Percentiles rank a stretch among this genome's conserved stretches.
phyloP scores from a whole-genome alignment of 2,329 filamentous ascomycete species.

The Stenocarpella maydis region DNA sequence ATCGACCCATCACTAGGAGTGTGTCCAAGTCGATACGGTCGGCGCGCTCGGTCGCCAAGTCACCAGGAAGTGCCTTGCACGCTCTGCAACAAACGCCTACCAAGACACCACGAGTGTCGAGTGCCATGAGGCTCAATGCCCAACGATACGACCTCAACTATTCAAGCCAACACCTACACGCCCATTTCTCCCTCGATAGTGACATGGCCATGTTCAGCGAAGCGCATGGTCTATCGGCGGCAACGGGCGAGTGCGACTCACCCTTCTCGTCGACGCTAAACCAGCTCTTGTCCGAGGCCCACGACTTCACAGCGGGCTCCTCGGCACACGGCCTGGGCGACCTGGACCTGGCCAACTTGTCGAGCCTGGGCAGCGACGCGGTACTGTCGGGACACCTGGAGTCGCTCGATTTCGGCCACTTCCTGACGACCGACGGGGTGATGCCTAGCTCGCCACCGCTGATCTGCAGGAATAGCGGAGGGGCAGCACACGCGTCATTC shows the following conservation, averaged over 20 bases:
- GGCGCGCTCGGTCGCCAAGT: conserved; percentile 50
- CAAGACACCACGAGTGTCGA: conserved; percentile 49
- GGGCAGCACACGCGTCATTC: conserved; percentile 38
- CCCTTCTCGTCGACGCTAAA: conserved; percentile 71
- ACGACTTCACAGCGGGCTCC: conserved; percentile 52
- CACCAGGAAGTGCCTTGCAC: conserved; percentile 52
- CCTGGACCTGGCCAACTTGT: conserved; percentile 53
- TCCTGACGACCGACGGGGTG: conserved; percentile 56
- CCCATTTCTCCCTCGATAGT: conserved; percentile 45
- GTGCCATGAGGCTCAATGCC: conserved; percentile 51
- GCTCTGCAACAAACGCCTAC: conserved; percentile 58
- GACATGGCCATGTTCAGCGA: conserved; percentile 35
- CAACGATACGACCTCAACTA: conserved; percentile 40
- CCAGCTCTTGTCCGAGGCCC: conserved; percentile 67
- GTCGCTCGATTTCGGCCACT: conserved; percentile 55
- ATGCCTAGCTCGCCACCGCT: conserved; percentile 59
- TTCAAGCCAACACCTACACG: conserved; percentile 40
- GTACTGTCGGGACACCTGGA: conserved; percentile 41
- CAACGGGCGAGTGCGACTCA: conserved; percentile 51
- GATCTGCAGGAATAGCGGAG: conserved; percentile 38
- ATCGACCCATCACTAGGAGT: conserved; percentile 68
- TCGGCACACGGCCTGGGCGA: conserved; percentile 50
- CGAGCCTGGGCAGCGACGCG: conserved; percentile 47
- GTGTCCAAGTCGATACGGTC: conserved; percentile 65
- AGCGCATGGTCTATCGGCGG: conserved; percentile 24